Evolutionary conservation across 768 basidiomycete genomes (phyloP).

Genomic region (Lactarius evosmus): DNA sequence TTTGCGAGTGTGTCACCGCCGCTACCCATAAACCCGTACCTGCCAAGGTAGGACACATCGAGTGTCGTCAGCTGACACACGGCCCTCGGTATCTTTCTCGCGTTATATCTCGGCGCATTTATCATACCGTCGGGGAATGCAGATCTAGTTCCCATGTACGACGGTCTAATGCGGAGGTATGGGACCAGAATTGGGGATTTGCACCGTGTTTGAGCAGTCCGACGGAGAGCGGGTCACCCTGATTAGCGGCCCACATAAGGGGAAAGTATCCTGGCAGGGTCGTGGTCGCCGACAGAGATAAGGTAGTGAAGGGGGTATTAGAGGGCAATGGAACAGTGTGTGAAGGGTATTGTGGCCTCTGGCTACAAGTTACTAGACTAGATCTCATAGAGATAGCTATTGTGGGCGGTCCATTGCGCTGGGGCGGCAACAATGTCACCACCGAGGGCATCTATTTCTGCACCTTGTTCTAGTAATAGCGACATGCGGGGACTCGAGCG

Average conservation of each 20-base stretch:
- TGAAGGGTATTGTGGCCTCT: slow-evolving; percentile 91
- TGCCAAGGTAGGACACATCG: slow-evolving; percentile 91
- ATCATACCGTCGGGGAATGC: slow-evolving; percentile 82
- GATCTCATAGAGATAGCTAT: slow-evolving; percentile 93
- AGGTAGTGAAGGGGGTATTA: slow-evolving; percentile 91
- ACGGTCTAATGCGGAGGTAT: slow-evolving; percentile 96
- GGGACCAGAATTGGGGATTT: slow-evolving; percentile 71
- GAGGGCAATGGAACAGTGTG: slow-evolving; percentile 93
- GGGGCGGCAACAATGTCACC: slow-evolving; percentile 94
- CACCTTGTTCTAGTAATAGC: slow-evolving; percentile 87
- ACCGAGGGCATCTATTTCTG: slow-evolving; percentile 94
- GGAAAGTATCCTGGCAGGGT: slow-evolving; percentile 88
- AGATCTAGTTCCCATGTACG: slow-evolving; percentile 85
- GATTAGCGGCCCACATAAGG: slow-evolving; percentile 98
- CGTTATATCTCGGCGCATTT: slow-evolving; percentile 77
- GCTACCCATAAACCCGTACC: slow-evolving; percentile 97
- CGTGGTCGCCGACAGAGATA: slow-evolving; percentile 84
- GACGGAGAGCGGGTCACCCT: slow-evolving; percentile 93
- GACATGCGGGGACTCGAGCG: slow-evolving; percentile 82
- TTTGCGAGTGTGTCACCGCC: slow-evolving; percentile 63
- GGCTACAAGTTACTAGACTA: slow-evolving; percentile 84
- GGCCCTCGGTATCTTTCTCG: slow-evolving; percentile 75
- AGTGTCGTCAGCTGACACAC: slow-evolving; percentile 94
- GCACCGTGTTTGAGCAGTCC: slow-evolving; percentile 88
- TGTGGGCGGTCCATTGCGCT: slow-evolving; percentile 96